Percentiles rank a stretch among this genome's conserved stretches.
Evolutionary conservation across 1,284 basidiomycete species (phyloP).

Genomic region (Cryptococcus sp.): DNA sequence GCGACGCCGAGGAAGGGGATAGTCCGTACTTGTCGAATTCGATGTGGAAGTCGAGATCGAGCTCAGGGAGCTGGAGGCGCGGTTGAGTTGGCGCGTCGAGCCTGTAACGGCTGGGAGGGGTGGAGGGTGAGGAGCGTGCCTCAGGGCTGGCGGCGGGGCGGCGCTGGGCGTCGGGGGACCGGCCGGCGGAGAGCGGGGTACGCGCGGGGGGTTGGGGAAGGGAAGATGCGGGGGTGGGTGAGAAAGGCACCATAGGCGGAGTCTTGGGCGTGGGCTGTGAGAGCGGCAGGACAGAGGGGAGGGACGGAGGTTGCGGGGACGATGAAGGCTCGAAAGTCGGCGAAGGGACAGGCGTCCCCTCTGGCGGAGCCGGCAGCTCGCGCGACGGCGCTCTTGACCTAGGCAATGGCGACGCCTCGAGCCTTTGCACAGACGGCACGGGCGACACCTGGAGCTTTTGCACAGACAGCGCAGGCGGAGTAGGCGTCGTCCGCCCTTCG

Average conservation of each 20-base stretch:
- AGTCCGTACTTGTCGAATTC: slow-evolving; percentile 34
- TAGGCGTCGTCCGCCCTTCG: too few relatives aligned
- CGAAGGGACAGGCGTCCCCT: not conserved
- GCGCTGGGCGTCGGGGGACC: slow-evolving; percentile 17
- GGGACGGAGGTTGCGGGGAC: slow-evolving; percentile 18
- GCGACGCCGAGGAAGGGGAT: slow-evolving; percentile 18
- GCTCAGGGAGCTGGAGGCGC: slow-evolving; percentile 44
- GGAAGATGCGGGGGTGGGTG: too few relatives aligned
- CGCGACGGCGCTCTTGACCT: slow-evolving; percentile 2
- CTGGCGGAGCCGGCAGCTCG: slow-evolving; percentile 10
- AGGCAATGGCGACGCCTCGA: not conserved
- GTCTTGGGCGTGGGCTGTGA: too few relatives aligned
- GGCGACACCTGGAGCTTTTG: too few relatives aligned
- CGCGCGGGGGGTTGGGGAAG: not conserved
- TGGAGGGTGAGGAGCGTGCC: slow-evolving; percentile 10
- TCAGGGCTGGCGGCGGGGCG: slow-evolving; percentile 1
- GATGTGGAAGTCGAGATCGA: slow-evolving; percentile 45
- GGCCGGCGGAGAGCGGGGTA: not conserved
- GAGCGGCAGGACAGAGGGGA: not conserved
- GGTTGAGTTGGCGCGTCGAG: slow-evolving; percentile 7
- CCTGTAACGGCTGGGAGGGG: slow-evolving; percentile 5
- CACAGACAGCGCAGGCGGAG: too few relatives aligned
- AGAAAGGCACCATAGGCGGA: too few relatives aligned
- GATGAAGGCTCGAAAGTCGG: too few relatives aligned
- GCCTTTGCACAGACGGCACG: too few relatives aligned